Conservation (phyloP, 805 yeast genomes). For the Candida nitratophila region DNA sequence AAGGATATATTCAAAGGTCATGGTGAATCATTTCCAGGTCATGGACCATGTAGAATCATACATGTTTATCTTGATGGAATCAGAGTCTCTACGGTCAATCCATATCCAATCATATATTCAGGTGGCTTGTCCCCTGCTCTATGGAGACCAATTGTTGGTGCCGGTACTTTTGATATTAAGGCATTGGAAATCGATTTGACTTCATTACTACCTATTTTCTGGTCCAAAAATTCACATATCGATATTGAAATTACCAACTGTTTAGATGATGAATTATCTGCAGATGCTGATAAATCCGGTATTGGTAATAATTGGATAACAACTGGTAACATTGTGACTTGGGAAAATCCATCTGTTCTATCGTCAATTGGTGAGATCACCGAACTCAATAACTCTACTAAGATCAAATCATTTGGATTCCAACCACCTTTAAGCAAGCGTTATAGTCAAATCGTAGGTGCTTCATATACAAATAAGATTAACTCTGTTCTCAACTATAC, state of each 20-base stretch:
- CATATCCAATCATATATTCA: slow-evolving; percentile 69
- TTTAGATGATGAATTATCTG: slow-evolving; percentile 28
- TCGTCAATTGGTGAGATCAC: slow-evolving; percentile 32
- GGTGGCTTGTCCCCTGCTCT: slow-evolving; percentile 78
- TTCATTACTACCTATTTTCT: slow-evolving; percentile 60
- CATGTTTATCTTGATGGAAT: slow-evolving; percentile 54
- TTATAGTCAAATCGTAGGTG: slow-evolving; percentile 31
- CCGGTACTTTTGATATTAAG: slow-evolving; percentile 65
- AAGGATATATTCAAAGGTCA: slow-evolving; percentile 30
- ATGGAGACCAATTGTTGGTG: slow-evolving; percentile 77
- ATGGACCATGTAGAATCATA: slow-evolving; percentile 67
- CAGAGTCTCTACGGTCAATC: slow-evolving; percentile 54
- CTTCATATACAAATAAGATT: slow-evolving; percentile 27
- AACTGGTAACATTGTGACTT: slow-evolving; percentile 47
- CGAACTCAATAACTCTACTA: slow-evolving; percentile 21
- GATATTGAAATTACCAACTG: slow-evolving; percentile 51
- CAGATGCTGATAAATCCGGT: slow-evolving; percentile 23
- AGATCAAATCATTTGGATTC: slow-evolving; percentile 26
- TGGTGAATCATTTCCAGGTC: slow-evolving; percentile 42
- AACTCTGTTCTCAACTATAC: slow-evolving; percentile 29
- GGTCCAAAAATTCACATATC: slow-evolving; percentile 37
- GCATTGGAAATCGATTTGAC: slow-evolving; percentile 67
- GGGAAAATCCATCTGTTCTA: slow-evolving; percentile 39
- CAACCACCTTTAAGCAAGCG: slow-evolving; percentile 26
- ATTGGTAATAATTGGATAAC: slow-evolving; percentile 54